phyloP scores from a whole-genome alignment of 768 basidiomycete species.

The Trametes cingulata region DNA sequence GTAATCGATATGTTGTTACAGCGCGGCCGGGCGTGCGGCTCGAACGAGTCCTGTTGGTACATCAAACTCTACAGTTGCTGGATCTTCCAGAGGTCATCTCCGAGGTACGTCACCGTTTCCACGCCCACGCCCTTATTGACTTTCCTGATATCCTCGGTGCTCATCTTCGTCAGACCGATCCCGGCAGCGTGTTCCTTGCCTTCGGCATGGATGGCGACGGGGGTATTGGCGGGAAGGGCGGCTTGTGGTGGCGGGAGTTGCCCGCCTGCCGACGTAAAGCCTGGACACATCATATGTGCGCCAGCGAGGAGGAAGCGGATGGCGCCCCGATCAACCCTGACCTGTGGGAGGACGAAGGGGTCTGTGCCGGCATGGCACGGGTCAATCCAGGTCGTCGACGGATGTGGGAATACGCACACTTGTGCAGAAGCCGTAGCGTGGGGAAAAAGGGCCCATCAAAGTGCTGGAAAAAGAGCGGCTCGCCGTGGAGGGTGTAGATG shows the following conservation, averaged over 20 bases:
- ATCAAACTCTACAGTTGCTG: slow-evolving; percentile 50
- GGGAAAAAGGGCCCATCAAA: slow-evolving; percentile 93
- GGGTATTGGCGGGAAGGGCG: slow-evolving; percentile 64
- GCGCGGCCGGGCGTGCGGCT: not conserved
- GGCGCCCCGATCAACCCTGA: slow-evolving; percentile 92
- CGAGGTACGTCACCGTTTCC: slow-evolving; percentile 78
- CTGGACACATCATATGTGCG: slow-evolving; percentile 97
- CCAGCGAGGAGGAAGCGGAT: slow-evolving; percentile 96
- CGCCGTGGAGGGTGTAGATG: slow-evolving; percentile 84
- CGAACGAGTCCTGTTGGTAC: slow-evolving; percentile 7
- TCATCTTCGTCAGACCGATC: slow-evolving; percentile 78
- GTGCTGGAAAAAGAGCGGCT: slow-evolving; percentile 94
- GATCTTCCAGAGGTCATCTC: slow-evolving; percentile 84
- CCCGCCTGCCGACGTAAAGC: slow-evolving; percentile 90
- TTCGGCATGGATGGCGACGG: slow-evolving; percentile 94
- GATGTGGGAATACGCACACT: slow-evolving; percentile 59
- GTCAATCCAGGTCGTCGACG: not conserved
- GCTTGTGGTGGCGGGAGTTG: slow-evolving; percentile 74
- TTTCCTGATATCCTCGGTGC: slow-evolving; percentile 87
- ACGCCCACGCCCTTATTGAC: slow-evolving; percentile 84
- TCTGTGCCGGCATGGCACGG: slow-evolving; percentile 48
- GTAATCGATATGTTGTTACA: slow-evolving; percentile 1
- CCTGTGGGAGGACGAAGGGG: slow-evolving; percentile 85
- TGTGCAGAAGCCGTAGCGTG: slow-evolving; percentile 85
- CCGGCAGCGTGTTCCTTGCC: slow-evolving; percentile 92